Conservation (phyloP, 306 rosid genomes). For the Gillenia trifoliata region DNA sequence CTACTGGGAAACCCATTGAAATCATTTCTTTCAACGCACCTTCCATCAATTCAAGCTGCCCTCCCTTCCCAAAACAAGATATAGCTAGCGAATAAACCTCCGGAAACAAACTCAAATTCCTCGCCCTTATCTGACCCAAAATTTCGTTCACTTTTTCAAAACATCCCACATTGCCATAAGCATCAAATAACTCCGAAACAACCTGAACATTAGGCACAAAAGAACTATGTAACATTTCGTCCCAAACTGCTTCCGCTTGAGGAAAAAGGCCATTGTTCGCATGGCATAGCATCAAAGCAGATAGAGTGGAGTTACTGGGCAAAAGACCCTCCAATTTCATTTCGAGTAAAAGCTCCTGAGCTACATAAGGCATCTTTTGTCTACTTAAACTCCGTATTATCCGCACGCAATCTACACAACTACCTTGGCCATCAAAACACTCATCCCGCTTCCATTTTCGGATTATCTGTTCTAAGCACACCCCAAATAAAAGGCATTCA, state of each 20-base stretch:
- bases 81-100: constrained; percentile 63
- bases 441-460: constrained; percentile 24
- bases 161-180: constrained; percentile 33
- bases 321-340: constrained; percentile 27
- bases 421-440: constrained; percentile 11
- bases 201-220: constrained; percentile 41
- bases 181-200: constrained; percentile 49
- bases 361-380: constrained; percentile 38
- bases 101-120: constrained; percentile 46
- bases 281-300: constrained; percentile 39
- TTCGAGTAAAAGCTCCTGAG: constrained; percentile 36
- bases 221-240: constrained; percentile 51
- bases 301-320: constrained; percentile 33
- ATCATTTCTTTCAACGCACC: constrained; percentile 51
- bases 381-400: constrained; percentile 13
- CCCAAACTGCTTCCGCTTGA: constrained; percentile 53
- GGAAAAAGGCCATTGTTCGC: constrained; percentile 41
- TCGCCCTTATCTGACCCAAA: constrained; percentile 33
- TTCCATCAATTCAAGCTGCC: constrained; percentile 79
- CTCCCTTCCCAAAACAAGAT: constrained; percentile 66
- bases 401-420: constrained; percentile 17
- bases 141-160: constrained; percentile 34
- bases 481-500: constrained; percentile 7
- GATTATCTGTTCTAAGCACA: constrained; percentile 37
- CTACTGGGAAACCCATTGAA: constrained; percentile 44